Evolutionary conservation across 352 stramenopile genomes (phyloP).

Genomic region (Pythium scleroteichum): DNA sequence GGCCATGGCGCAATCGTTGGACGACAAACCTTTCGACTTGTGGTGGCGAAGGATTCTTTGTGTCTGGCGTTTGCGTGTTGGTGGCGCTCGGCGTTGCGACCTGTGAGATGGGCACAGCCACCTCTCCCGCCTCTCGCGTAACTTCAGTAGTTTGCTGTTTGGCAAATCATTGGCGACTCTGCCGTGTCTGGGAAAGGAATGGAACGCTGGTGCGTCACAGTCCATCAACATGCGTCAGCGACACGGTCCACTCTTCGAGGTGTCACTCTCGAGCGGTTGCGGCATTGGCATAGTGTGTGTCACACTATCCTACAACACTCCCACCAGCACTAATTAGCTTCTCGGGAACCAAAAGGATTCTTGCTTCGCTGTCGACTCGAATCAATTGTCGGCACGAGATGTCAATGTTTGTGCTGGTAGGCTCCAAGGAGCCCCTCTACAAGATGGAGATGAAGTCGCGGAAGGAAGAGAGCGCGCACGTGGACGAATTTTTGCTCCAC

Average conservation of each 20-base stretch:
- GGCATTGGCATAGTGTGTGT: no score
- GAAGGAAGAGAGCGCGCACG: conserved; percentile 86
- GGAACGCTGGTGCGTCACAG: conserved; percentile 13
- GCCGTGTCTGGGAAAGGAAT: conserved; percentile 3
- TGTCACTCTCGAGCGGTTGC: conserved; percentile 10
- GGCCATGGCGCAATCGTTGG: conserved; percentile 11
- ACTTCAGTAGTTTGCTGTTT: conserved; percentile 16
- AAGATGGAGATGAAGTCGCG: conserved; percentile 86
- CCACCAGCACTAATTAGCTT: no score
- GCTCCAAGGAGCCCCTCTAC: conserved; percentile 85
- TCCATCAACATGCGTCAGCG: conserved; percentile 3
- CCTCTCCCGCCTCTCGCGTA: conserved; percentile 10
- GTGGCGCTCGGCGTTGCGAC: conserved; percentile 5
- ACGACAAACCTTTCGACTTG: neutral
- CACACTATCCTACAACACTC: no score
- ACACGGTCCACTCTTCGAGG: neutral
- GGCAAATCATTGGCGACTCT: conserved; percentile 17
- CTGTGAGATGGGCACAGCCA: conserved; percentile 21
- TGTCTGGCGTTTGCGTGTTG: conserved; percentile 14
- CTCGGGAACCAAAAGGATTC: no score
- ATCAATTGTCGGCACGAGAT: conserved; percentile 29
- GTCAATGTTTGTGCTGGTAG: conserved; percentile 86
- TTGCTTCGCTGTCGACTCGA: no score
- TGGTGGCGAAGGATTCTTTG: neutral
- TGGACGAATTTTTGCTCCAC: conserved; percentile 98